Evolutionary conservation across 352 stramenopile genomes (phyloP), one percentile per base, ranked within the genome.

Genomic region (Globisporangium yorkense): DNA sequence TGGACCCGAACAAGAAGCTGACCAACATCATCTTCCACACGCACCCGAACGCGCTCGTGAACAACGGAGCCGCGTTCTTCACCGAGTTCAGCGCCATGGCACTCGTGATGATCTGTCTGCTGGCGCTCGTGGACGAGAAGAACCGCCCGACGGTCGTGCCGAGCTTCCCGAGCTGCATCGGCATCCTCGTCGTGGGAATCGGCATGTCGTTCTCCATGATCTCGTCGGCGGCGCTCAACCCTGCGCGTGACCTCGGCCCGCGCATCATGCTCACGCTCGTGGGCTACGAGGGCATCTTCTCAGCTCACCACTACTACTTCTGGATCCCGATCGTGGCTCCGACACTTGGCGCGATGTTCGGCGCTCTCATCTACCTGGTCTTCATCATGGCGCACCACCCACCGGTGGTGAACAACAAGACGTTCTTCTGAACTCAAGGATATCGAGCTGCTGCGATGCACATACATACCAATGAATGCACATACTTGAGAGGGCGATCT

Each of bases 291-390:
- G 61, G 45, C 54, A 48, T 75, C 27, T 75, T 78, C 48, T 61
- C 57, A 12, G 49, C 47, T 4, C 41, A 68, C 51, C 21, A 65
- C 57, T 48, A 45, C 51, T 75, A 75, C 61, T 78, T 75, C 54
- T 78, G 67, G 70, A 68, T 78, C 52, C 67, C 66, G 24, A 59
- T 77, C 51, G 53, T 77, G 3, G 70, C 66, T 15, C 70, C 66
- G 1, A 63, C 51, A 1, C 15, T 74, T 43, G 70, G 70, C 15
- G 62, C 37, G 27, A 54, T 71, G 24, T 15, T 72, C 43, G 69
- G 69, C 7, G 47, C 27, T n/a, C 56, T 40, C 9, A 51, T 65
- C 18, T 77, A 77, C 63, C 37, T 71, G 39, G 40, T 71, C 4
- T 51, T 61, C 27, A 67, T 77, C 56, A 63, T 63, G 63, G 60